Base-by-base conservation (phyloP, 164 flowering plant genomes). In the Kingdonia uniflora region DNA sequence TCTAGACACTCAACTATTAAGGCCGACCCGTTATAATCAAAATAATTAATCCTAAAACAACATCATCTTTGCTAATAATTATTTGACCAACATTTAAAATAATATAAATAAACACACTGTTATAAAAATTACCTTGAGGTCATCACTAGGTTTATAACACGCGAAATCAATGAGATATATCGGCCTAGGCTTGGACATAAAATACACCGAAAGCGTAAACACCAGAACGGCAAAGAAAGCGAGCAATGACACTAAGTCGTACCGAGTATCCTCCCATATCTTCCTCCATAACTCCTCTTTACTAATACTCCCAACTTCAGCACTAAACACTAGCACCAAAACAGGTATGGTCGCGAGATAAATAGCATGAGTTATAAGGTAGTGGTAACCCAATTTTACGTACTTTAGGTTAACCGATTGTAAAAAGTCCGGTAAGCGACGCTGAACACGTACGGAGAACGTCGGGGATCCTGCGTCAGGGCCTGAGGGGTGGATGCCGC, bases 321-420 rank as follows among this genome's bases (percentile, higher is more conserved):
- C 97, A 42, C 97, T 72, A 25, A 86, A 84, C 15, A 80, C 80
- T 13, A 84, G 57, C 51, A 82, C 78, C 56, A 88, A 42, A 13
- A 82, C 68, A 0, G 92, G 90, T 0, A 84, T 52, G 2, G 95
- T 84, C 5, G 86, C 89, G 52, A 89, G 57, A 50, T 84, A 89
- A 0, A 86, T 67, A 1, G 71, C 95, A 49, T 90, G 95, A 55
- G 69, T 90, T 3, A 91, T 83, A 21, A 91, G 67, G 41, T 91
- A 85, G 56, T 83, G 95, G 72, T 91, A 91, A 0, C 97, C 97
- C 21, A 91, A 37, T 49, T 80, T 91, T 47, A 91, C 97, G 45
- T 91, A 87, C 77, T 87, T 85, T 50, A 91, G 76, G 65, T 91
- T 91, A 6, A 91, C 96, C 0, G 96, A 85, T 37, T 85, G 82